Conservation (phyloP, 2,329 filamentous ascomycete genomes). For the Furcasterigmium furcatum region DNA sequence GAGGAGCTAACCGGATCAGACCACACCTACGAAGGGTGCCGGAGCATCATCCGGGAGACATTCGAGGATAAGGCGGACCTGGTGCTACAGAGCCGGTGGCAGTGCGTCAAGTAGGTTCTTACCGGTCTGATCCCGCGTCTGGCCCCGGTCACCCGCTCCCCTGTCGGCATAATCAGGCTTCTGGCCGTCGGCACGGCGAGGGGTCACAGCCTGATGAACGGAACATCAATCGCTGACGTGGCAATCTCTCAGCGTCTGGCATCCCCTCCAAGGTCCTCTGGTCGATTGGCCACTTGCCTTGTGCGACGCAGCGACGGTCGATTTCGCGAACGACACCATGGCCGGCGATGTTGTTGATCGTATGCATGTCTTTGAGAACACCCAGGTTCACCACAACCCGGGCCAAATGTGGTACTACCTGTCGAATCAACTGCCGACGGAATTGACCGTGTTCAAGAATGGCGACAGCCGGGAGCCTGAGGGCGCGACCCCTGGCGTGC, state of each 20-base stretch:
- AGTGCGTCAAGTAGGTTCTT: slow-evolving; percentile 5
- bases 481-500: slow-evolving; percentile 2
- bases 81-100: slow-evolving; percentile 1
- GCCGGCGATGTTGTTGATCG: slow-evolving; percentile 15
- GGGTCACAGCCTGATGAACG: not conserved
- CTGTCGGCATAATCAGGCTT: too few relatives aligned
- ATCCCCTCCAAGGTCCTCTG: slow-evolving; percentile 14
- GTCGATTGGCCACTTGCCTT: slow-evolving; percentile 17
- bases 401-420: slow-evolving; percentile 16
- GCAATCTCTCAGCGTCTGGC: slow-evolving; percentile 16
- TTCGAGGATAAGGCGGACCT: slow-evolving; percentile 1
- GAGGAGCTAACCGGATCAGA: slow-evolving; percentile 1
- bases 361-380: slow-evolving; percentile 16
- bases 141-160: not conserved
- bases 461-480: slow-evolving; percentile 2
- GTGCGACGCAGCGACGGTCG: slow-evolving; percentile 14
- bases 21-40: slow-evolving; percentile 6
- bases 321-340: slow-evolving; percentile 14
- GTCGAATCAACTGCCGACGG: slow-evolving; percentile 11
- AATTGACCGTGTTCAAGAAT: slow-evolving; percentile 15
- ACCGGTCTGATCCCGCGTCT: not conserved
- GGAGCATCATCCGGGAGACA: slow-evolving; percentile 2
- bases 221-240: slow-evolving; percentile 12
- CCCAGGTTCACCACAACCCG: slow-evolving; percentile 13
- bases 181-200: too few relatives aligned